These are phyloP conservation scores for Aristolochia californica DNA, from an alignment of 164 flowering plant genomes.

Conservation along the genomic window DNA sequence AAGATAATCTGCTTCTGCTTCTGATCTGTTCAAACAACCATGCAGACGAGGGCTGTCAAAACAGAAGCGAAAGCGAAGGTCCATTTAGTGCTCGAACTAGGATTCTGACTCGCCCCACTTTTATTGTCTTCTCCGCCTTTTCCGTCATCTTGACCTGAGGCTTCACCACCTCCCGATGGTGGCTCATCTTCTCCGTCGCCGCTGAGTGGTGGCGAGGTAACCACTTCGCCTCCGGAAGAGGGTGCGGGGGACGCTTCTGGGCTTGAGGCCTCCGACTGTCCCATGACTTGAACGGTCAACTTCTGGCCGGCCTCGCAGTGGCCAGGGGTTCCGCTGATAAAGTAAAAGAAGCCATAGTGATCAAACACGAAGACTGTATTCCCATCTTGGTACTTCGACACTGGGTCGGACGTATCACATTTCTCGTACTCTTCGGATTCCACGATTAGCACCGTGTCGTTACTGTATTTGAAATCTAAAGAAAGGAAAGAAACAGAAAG, in stretches of 20 bases:
- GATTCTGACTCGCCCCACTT: too few species aligned
- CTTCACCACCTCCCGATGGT: too few species aligned
- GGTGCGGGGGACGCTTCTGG: constrained; percentile 22
- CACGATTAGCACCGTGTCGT: constrained; percentile 55
- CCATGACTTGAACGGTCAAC: constrained; percentile 39
- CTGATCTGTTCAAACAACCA: too few species aligned
- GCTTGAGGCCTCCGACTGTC: constrained; percentile 11
- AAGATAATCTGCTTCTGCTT: too few species aligned
- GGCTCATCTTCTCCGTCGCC: background rate
- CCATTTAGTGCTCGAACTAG: too few species aligned
- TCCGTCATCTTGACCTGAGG: too few species aligned
- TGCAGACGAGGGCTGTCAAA: too few species aligned
- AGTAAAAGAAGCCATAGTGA: constrained; percentile 42
- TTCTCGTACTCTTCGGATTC: constrained; percentile 20
- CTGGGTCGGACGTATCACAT: constrained; percentile 28
- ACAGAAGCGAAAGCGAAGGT: too few species aligned
- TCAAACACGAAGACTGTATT: constrained; percentile 28
- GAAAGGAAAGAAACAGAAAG: background rate
- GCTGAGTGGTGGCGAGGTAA: background rate
- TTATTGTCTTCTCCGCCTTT: too few species aligned
- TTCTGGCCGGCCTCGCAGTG: constrained; percentile 41
- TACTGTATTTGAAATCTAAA: constrained; percentile 44
- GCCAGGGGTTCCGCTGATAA: constrained; percentile 38
- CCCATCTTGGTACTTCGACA: constrained; percentile 27
- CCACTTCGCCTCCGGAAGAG: background rate